Evolutionary conservation across 805 yeast species (phyloP), one percentile per base, ranked within the genome.

Genomic region (Metschnikowia henanensis): DNA sequence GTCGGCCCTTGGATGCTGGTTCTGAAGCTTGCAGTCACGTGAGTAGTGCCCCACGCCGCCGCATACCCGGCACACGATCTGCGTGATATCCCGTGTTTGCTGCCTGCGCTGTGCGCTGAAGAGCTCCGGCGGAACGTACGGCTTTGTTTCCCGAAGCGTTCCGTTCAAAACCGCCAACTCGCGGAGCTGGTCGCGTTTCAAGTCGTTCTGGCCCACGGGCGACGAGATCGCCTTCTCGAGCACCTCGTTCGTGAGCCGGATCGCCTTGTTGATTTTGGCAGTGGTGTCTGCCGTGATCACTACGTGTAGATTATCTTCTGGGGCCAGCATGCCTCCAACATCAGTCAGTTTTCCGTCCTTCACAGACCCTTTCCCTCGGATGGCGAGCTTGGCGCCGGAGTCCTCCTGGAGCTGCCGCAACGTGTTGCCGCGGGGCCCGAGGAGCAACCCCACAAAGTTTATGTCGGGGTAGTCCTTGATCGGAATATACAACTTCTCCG

Each of bases 341-440:
- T 57, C 64, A 31, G 50, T 56, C 19, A 66, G 63, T 61, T 82
- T 85, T 25, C 98, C 98, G 58, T 88, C 96, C 59, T 92, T 92
- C 16, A 90, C 95, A 1, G 97, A 91, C 0, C 99, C 99, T 53
- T 86, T 83, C 21, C 99, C 99, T 53, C 99, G 75, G 38, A 94
- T 87, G 3, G 91, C 95, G 46, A 94, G 84, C 52, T 77, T 80
- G 15, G 98, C 97, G 1, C 96, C 96, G 30, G 95, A 84, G 38
- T 84, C 82, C 22, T 79, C 82, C 60, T 92, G 95, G 64, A 95
- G 67, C 54, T 80, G 79, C 47, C 87, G 79, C 55, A 92, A 66
- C 0, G 97, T 92, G 55, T 86, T 84, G 19, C 98, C 99, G 71
- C 99, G 82, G 25, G 99, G 99, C 0, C 99, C 99, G 38, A 94